These are phyloP conservation scores for Discostella stelligera DNA, from an alignment of 352 stramenopile genomes.

Conservation along the genomic window DNA sequence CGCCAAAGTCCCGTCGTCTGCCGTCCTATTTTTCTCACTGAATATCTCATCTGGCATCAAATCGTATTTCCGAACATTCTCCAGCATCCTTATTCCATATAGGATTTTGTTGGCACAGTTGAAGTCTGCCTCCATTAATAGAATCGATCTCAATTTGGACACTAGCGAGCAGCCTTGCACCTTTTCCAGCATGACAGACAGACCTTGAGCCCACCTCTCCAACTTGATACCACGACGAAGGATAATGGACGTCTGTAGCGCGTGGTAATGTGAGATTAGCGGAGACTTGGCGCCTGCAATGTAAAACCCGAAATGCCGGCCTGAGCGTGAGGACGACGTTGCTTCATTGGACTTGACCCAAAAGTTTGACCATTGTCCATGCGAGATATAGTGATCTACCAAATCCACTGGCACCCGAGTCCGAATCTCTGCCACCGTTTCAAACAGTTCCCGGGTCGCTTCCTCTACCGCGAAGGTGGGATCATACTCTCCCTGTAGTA, in stretches of 20 bases:
- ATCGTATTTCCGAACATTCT: conserved; percentile 15
- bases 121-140: conserved; percentile 46
- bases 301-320: conserved; percentile 48
- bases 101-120: conserved; percentile 9
- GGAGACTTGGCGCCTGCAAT: conserved; percentile 25
- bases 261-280: conserved; percentile 31
- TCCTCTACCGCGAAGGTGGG: not conserved
- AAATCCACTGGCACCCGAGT: conserved; percentile 6
- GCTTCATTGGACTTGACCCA: conserved; percentile 36
- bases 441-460: conserved; percentile 7
- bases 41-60: conserved; percentile 27
- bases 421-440: conserved; percentile 13
- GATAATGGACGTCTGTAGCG: conserved; percentile 21
- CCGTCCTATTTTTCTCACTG: conserved; percentile 11
- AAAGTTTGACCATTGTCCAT: conserved; percentile 1
- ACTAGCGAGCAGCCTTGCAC: conserved; percentile 22
- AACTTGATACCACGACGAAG: conserved; percentile 20
- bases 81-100: conserved; percentile 19
- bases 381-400: not conserved
- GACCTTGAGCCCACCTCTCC: conserved; percentile 21
- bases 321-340: conserved; percentile 45
- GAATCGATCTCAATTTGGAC: conserved; percentile 28
- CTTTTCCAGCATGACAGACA: conserved; percentile 50
- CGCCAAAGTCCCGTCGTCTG: conserved; percentile 9
- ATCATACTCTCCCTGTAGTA: conserved; percentile 17